Percentiles rank a stretch among this genome's conserved stretches.
These are phyloP conservation scores for Buxus sempervirens DNA, from an alignment of 164 flowering plant species.

Conservation along the genomic window DNA sequence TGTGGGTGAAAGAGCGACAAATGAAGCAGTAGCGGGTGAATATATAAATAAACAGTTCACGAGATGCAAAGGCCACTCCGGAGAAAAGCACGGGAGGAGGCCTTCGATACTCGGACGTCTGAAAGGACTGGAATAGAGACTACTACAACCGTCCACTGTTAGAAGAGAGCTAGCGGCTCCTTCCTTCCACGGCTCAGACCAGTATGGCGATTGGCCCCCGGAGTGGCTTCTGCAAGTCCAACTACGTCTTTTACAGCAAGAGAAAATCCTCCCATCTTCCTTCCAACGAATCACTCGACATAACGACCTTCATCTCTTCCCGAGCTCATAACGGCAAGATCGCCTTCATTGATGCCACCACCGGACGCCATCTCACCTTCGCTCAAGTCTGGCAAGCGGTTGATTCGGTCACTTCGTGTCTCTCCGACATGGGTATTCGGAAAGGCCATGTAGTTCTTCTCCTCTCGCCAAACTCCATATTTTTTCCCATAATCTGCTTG, in stretches of 20 bases:
- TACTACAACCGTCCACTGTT: no score
- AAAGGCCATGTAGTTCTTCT: constrained; percentile 84
- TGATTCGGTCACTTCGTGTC: constrained; percentile 51
- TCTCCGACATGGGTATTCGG: constrained; percentile 54
- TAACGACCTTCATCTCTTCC: constrained; percentile 80
- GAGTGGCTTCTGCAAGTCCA: constrained; percentile 59
- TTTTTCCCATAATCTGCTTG: constrained; percentile 73
- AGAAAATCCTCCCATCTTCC: constrained; percentile 57
- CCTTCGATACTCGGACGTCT: no score
- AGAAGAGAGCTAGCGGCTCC: no score
- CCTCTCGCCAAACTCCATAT: constrained; percentile 86
- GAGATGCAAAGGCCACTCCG: no score
- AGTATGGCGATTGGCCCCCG: constrained; percentile 30
- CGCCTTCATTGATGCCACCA: constrained; percentile 86
- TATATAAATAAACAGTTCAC: no score
- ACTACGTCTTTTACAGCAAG: constrained; percentile 63
- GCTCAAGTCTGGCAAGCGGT: constrained; percentile 62
- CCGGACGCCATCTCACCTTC: constrained; percentile 66
- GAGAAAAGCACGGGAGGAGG: no score
- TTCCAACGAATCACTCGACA: constrained; percentile 39
- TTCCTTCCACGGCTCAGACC: background rate
- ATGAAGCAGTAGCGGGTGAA: no score
- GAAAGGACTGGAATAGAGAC: no score
- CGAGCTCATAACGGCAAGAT: constrained; percentile 52
- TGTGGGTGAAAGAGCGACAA: no score